A percentile compares a stretch with the other conserved stretches of the same genome.
Conservation (phyloP, 805 yeast species). For the Nakazawaea siamensis region DNA sequence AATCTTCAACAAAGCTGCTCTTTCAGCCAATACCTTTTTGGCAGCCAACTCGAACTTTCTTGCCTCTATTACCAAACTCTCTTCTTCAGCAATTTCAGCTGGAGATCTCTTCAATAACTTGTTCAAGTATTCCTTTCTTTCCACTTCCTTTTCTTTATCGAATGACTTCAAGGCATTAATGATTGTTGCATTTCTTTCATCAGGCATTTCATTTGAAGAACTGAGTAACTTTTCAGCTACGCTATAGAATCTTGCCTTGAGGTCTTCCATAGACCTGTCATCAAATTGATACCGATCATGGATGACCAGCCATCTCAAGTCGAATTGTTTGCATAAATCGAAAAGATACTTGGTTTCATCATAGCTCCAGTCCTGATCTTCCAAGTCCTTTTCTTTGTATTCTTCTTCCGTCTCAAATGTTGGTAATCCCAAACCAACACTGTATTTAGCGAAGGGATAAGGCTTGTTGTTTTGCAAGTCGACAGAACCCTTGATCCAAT, state of each 20-base stretch:
- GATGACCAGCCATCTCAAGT: slow-evolving; percentile 64
- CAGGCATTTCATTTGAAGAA: slow-evolving; percentile 30
- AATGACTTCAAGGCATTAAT: slow-evolving; percentile 56
- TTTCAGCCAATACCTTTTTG: slow-evolving; percentile 75
- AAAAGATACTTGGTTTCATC: slow-evolving; percentile 78
- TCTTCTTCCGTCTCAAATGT: slow-evolving; percentile 52
- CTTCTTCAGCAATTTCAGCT: slow-evolving; percentile 97
- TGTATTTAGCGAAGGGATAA: slow-evolving; percentile 69
- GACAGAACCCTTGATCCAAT: slow-evolving; percentile 81
- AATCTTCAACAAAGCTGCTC: slow-evolving; percentile 68
- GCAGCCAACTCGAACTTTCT: slow-evolving; percentile 88
- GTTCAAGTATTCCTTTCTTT: slow-evolving; percentile 74
- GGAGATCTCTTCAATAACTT: slow-evolving; percentile 78
- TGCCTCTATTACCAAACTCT: slow-evolving; percentile 86
- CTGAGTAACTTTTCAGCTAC: slow-evolving; percentile 51
- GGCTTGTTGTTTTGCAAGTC: slow-evolving; percentile 35
- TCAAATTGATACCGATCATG: slow-evolving; percentile 46
- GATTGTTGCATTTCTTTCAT: slow-evolving; percentile 32
- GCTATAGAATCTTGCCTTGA: slow-evolving; percentile 73
- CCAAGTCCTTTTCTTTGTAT: slow-evolving; percentile 39
- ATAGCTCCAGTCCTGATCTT: slow-evolving; percentile 54
- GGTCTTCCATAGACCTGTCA: slow-evolving; percentile 59
- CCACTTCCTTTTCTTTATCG: slow-evolving; percentile 63
- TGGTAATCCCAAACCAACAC: slow-evolving; percentile 64
- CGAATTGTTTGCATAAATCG: slow-evolving; percentile 49